Evolutionary conservation across 176 grass and related monocot genomes (phyloP), one percentile per base, ranked within the genome.

Genomic region (Cenchrus fungigraminus): DNA sequence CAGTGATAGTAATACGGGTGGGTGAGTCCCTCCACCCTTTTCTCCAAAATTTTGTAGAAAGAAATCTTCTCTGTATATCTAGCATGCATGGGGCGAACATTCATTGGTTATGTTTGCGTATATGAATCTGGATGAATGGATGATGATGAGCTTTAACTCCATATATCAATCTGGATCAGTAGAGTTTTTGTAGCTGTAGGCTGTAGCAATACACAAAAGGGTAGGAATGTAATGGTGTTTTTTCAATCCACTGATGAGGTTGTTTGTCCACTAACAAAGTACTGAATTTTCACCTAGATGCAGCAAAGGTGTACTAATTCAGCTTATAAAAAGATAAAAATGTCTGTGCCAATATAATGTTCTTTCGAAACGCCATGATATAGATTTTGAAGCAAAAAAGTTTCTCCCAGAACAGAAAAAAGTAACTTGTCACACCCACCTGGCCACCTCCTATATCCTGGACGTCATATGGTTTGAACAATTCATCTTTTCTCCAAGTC

Each of bases 401-500:
- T 34, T 34, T 3, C 8, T 60, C 19, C 57, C 57, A 60, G 20
- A 60, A 10, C 8, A 60, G 19, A 8, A 60, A 10, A 22, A 60
- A 22, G 20, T n/a, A 22, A 22, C 20, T 22, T 60, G 19, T 10
- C 20, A 22, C 55, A 58, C 20, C 55, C 16, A 25, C 25, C 25
- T 25, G 25, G 25, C 25, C 25, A 6, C 19, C 55, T 58, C 55
- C 19, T 6, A 17, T 17, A 16, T 58, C 17, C 55, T 25, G 25
- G 25, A 58, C 20, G 20, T 22, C 20, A 22, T 19, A 19, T 60
- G 57, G 22, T 60, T 60, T 60, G 57, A 60, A 60, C 56, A 63
- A 63, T 63, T 63, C 22, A 29, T 64, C 61, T 64, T 64, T 64
- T 64, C 61, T 31, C 9, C 61, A 64, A 64, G 61, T 64, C 61